Evolutionary conservation across 176 grass and related monocot species (phyloP).

Genomic region (Carex scoparia): DNA sequence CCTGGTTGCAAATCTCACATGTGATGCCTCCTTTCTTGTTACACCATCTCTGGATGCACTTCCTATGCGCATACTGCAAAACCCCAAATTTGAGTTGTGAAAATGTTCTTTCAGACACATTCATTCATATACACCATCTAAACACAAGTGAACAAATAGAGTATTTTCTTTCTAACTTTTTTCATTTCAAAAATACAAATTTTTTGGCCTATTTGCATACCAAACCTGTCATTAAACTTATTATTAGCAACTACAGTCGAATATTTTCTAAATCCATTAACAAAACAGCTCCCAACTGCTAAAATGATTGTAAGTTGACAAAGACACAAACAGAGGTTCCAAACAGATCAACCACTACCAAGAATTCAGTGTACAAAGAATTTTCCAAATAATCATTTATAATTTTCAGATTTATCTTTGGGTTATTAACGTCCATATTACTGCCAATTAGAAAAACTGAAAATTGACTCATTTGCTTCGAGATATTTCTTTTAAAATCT

Average conservation of each 20-base stretch:
- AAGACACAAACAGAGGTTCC: neutral
- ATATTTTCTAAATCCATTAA: neutral
- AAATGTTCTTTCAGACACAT: neutral
- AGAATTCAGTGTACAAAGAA: neutral
- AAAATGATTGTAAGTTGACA: neutral
- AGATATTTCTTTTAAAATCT: neutral
- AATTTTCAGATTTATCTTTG: neutral
- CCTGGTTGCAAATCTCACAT: slow-evolving; percentile 99
- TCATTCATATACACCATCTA: neutral
- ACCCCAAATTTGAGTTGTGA: neutral
- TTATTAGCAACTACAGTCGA: neutral
- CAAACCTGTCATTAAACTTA: neutral
- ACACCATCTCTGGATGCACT: slow-evolving; percentile 99
- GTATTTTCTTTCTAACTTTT: neutral
- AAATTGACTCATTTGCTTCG: neutral
- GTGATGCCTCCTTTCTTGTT: slow-evolving; percentile 96
- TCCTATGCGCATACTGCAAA: slow-evolving; percentile 91
- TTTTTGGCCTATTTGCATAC: neutral
- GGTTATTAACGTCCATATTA: neutral
- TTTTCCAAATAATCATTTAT: slow-evolving; percentile 1
- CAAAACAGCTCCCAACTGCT: slow-evolving; percentile 7
- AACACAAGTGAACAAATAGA: neutral
- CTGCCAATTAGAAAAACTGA: neutral
- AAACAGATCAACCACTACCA: neutral
- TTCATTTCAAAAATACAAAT: neutral